Conservation (phyloP, 2,329 filamentous ascomycete species). For the Aspergillus sergii region DNA sequence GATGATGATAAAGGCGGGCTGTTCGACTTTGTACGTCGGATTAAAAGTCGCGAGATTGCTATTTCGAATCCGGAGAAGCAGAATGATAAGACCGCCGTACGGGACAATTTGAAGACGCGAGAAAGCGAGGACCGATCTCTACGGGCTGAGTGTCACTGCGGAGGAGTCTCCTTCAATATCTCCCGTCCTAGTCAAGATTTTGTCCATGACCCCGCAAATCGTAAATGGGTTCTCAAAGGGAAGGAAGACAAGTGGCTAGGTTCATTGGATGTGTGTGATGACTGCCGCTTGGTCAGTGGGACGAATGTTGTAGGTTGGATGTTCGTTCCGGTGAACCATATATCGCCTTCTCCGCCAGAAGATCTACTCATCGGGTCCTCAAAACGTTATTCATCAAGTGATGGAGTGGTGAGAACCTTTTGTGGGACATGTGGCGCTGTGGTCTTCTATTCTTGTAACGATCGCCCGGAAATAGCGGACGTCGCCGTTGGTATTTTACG, state of each 20-base stretch:
- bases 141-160: slow-evolving; percentile 48
- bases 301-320: slow-evolving; percentile 47
- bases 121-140: slow-evolving; percentile 19
- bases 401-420: slow-evolving; percentile 43
- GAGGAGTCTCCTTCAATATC: slow-evolving; percentile 47
- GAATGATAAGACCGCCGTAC: background rate
- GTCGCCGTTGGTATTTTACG: slow-evolving; percentile 47
- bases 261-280: slow-evolving; percentile 31
- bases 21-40: slow-evolving; percentile 15
- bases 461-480: slow-evolving; percentile 42
- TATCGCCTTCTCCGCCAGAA: slow-evolving; percentile 30
- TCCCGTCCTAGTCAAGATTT: slow-evolving; percentile 38
- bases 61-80: slow-evolving; percentile 9
- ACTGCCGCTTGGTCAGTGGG: slow-evolving; percentile 46
- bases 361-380: slow-evolving; percentile 39
- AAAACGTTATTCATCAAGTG: slow-evolving; percentile 42
- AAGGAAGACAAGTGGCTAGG: slow-evolving; percentile 30
- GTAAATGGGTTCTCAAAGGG: slow-evolving; percentile 18
- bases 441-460: slow-evolving; percentile 43
- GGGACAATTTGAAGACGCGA: background rate
- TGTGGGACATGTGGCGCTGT: slow-evolving; percentile 50
- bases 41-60: slow-evolving; percentile 19
- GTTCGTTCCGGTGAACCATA: slow-evolving; percentile 40
- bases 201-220: slow-evolving; percentile 25
- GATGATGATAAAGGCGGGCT: slow-evolving; percentile 24